Conservation (phyloP, 768 basidiomycete species). For the Asterophora parasitica region DNA sequence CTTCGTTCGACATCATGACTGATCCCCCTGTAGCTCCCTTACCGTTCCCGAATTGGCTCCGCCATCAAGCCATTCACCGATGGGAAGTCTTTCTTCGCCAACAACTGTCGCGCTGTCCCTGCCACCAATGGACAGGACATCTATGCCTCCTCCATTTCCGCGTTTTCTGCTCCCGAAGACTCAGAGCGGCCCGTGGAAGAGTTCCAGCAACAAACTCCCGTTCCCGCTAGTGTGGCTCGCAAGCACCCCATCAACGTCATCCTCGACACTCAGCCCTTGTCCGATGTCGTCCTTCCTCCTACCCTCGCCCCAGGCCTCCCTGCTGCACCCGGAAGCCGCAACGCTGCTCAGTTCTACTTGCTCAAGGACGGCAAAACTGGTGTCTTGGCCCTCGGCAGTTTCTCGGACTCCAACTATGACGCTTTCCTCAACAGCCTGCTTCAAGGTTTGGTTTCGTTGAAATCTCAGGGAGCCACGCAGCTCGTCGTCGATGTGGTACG, state of each 20-base stretch:
- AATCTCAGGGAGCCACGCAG: slow-evolving; percentile 41
- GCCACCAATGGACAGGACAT: slow-evolving; percentile 46
- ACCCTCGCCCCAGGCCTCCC: slow-evolving; percentile 31
- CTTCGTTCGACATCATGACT: neutral
- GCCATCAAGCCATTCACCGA: slow-evolving; percentile 44
- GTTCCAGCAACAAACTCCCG: slow-evolving; percentile 36
- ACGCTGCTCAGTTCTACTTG: slow-evolving; percentile 52
- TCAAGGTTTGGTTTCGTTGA: slow-evolving; percentile 42
- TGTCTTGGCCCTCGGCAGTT: slow-evolving; percentile 54
- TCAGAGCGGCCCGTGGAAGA: slow-evolving; percentile 24
- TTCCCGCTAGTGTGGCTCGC: slow-evolving; percentile 25
- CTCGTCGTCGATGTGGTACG: slow-evolving; percentile 57
- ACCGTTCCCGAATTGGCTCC: slow-evolving; percentile 46
- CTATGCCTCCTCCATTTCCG: slow-evolving; percentile 21
- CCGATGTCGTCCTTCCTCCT: slow-evolving; percentile 40
- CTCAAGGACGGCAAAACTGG: slow-evolving; percentile 50
- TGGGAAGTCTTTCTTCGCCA: slow-evolving; percentile 40
- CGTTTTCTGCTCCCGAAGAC: slow-evolving; percentile 3
- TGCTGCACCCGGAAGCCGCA: slow-evolving; percentile 39
- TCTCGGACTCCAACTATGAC: slow-evolving; percentile 41
- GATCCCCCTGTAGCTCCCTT: slow-evolving; percentile 42
- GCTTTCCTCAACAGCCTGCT: slow-evolving; percentile 39
- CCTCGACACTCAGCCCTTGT: slow-evolving; percentile 39
- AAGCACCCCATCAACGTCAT: slow-evolving; percentile 45
- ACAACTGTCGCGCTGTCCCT: slow-evolving; percentile 45